These are phyloP conservation scores for Solanum clarkiae DNA, from an alignment of 257 asterid species.

Conservation along the genomic window DNA sequence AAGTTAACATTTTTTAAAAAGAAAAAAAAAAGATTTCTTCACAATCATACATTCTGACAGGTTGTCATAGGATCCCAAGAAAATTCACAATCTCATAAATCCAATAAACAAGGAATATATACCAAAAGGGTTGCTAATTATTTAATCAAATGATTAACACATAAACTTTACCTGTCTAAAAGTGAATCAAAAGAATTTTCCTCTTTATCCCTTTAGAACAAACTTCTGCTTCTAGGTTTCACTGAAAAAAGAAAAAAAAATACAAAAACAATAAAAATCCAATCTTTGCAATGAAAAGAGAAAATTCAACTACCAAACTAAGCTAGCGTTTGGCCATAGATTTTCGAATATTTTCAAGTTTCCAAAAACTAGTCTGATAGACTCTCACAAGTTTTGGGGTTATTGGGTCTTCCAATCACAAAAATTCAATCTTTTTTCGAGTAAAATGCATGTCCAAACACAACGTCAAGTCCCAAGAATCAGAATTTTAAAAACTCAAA, in stretches of 20 bases:
- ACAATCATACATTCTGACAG: slow-evolving; percentile 9
- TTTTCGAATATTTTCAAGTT: neutral
- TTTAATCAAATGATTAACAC: neutral
- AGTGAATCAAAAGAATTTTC: neutral
- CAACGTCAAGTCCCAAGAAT: neutral
- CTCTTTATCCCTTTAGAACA: neutral
- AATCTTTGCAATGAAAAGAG: neutral
- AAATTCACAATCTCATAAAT: slow-evolving; percentile 2
- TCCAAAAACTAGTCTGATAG: no score
- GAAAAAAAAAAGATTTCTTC: neutral
- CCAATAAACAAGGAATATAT: neutral
- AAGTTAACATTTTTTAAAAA: neutral
- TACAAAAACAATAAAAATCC: neutral
- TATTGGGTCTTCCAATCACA: neutral
- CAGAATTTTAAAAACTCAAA: neutral
- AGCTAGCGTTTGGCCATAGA: neutral
- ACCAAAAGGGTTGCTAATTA: neutral
- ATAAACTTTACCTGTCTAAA: neutral
- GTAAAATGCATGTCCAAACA: neutral
- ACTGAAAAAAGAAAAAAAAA: neutral
- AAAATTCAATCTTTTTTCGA: neutral
- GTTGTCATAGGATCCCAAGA: slow-evolving; percentile 22
- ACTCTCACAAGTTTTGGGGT: neutral
- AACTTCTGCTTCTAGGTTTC: neutral
- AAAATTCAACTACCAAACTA: neutral